Percentiles rank a stretch among this genome's conserved stretches.
Evolutionary conservation across 2,329 filamentous ascomycete genomes (phyloP).

Genomic region (Exophiala oligosperma): DNA sequence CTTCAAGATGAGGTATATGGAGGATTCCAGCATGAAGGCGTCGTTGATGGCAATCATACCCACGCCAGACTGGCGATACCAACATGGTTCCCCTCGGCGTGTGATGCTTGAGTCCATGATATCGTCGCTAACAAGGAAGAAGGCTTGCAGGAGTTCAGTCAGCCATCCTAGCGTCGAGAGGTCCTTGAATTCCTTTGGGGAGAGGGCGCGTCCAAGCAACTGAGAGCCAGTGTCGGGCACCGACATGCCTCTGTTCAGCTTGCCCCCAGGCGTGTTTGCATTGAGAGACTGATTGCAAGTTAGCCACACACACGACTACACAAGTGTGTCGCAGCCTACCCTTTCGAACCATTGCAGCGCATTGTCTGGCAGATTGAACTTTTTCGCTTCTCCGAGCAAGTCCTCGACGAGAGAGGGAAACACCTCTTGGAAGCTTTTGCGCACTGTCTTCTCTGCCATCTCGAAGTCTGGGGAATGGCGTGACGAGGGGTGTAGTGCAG

Average conservation of each 20-base stretch:
- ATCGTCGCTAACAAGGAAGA: constrained; percentile 97
- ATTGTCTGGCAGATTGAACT: constrained; percentile 79
- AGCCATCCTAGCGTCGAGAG: constrained; percentile 91
- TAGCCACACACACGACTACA: neutral
- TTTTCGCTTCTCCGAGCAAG: constrained; percentile 72
- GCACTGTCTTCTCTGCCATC: constrained; percentile 72
- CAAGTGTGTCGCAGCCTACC: constrained; percentile 48
- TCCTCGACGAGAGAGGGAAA: constrained; percentile 85
- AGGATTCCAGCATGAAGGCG: constrained; percentile 88
- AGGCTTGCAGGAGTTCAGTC: constrained; percentile 96
- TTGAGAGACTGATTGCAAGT: constrained; percentile 65
- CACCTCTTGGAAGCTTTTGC: constrained; percentile 78
- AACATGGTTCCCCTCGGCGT: constrained; percentile 89
- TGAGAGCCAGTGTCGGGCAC: constrained; percentile 87
- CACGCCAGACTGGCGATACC: constrained; percentile 87
- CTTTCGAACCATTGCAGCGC: constrained; percentile 84
- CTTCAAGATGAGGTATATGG: constrained; percentile 89
- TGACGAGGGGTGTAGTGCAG: too few species aligned
- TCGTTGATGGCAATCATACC: constrained; percentile 99
- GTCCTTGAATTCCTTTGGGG: constrained; percentile 81
- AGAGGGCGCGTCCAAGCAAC: constrained; percentile 71
- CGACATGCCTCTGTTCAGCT: constrained; percentile 98
- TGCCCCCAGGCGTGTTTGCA: constrained; percentile 86
- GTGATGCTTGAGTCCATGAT: constrained; percentile 98
- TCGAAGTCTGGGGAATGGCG: neutral